A percentile compares a stretch with the other conserved stretches of the same genome.
phyloP scores from a whole-genome alignment of 257 asterid species.

The Gentiana macrophylla region DNA sequence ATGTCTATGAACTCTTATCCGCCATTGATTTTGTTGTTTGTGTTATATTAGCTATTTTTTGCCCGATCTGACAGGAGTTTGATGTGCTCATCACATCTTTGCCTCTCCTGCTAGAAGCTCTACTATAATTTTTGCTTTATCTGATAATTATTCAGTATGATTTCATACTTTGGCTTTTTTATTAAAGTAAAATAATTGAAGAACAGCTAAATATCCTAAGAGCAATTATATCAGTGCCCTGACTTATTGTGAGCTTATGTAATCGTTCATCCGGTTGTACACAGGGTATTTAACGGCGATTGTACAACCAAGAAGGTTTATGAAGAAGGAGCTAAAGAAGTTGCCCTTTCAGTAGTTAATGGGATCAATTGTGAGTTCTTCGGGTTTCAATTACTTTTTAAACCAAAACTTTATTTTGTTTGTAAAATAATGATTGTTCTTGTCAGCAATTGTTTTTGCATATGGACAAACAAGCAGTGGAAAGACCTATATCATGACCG shows the following conservation, averaged over 20 bases:
- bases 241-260: background rate
- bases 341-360: slow-evolving; percentile 71
- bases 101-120: no score
- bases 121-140: no score
- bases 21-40: no score
- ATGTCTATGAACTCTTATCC: no score
- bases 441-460: slow-evolving; percentile 75
- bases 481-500: slow-evolving; percentile 83
- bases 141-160: no score
- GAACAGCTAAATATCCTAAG: background rate
- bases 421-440: slow-evolving; percentile 7
- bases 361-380: slow-evolving; percentile 73
- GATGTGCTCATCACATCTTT: no score
- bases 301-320: slow-evolving; percentile 81
- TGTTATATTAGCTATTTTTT: no score
- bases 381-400: background rate
- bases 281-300: slow-evolving; percentile 64
- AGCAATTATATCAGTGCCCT: background rate
- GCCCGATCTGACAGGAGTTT: no score
- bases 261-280: slow-evolving; percentile 22
- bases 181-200: background rate
- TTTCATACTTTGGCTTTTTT: no score
- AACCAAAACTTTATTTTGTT: slow-evolving; percentile 2
- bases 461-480: slow-evolving; percentile 97
- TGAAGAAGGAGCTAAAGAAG: slow-evolving; percentile 81